Conservation (phyloP, 2,329 filamentous ascomycete species). For the Aspergillaceae sp. region DNA sequence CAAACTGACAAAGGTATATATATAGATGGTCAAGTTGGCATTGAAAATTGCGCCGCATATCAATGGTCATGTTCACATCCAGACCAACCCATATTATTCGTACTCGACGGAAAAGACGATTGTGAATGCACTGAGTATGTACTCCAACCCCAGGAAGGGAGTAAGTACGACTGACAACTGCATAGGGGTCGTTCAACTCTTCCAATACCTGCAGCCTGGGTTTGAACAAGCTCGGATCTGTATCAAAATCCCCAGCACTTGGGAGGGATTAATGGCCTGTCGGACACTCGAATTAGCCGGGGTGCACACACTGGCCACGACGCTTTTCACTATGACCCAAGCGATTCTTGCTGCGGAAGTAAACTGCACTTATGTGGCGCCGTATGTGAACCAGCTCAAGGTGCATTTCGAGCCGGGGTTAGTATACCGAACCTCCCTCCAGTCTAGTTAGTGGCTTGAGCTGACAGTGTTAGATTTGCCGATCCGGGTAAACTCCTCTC, state of each 20-base stretch:
- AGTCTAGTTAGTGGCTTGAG: background rate
- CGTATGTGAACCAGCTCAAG: slow-evolving; percentile 56
- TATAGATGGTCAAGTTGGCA: slow-evolving; percentile 49
- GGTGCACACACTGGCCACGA: slow-evolving; percentile 54
- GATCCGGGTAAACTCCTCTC: slow-evolving; percentile 31
- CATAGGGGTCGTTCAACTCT: slow-evolving; percentile 45
- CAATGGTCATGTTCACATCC: slow-evolving; percentile 48
- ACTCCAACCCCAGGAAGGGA: too few species aligned
- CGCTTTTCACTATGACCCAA: slow-evolving; percentile 55
- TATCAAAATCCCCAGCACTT: slow-evolving; percentile 57
- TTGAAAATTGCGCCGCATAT: slow-evolving; percentile 44
- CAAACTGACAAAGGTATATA: too few species aligned
- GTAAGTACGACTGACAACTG: background rate
- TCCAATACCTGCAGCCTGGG: slow-evolving; percentile 35
- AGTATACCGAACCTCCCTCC: background rate
- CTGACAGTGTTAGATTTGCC: slow-evolving; percentile 12
- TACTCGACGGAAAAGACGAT: slow-evolving; percentile 45
- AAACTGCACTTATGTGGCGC: slow-evolving; percentile 54
- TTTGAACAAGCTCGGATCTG: slow-evolving; percentile 46
- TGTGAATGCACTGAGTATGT: slow-evolving; percentile 44
- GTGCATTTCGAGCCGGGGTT: slow-evolving; percentile 48
- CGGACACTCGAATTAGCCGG: slow-evolving; percentile 44
- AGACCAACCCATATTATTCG: slow-evolving; percentile 51
- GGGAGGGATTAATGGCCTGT: slow-evolving; percentile 56
- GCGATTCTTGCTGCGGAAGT: slow-evolving; percentile 50